These are phyloP conservation scores for Melampsora americana DNA, from an alignment of 1,284 basidiomycete species.

Conservation along the genomic window DNA sequence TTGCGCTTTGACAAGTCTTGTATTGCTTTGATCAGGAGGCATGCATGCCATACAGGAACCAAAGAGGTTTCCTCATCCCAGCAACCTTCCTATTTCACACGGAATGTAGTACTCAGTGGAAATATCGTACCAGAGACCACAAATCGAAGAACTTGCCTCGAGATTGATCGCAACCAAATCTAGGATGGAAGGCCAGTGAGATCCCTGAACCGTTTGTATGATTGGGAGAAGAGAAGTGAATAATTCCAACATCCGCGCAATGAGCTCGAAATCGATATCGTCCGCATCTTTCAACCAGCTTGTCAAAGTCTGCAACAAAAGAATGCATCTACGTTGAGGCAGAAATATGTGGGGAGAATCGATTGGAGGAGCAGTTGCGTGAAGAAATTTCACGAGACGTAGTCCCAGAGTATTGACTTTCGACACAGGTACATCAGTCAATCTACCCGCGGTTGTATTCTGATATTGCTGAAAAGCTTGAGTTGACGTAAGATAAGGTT, in stretches of 20 bases:
- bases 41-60: constrained; percentile 24
- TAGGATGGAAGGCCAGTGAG: constrained; percentile 88
- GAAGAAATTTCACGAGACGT: constrained; percentile 67
- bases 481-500: constrained; percentile 65
- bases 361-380: constrained; percentile 69
- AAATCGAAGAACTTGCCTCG: constrained; percentile 62
- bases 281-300: constrained; percentile 75
- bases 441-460: constrained; percentile 78
- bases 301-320: constrained; percentile 80
- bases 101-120: neutral
- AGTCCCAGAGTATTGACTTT: constrained; percentile 70
- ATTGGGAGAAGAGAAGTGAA: constrained; percentile 78
- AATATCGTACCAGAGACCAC: neutral
- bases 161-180: constrained; percentile 84
- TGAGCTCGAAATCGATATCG: constrained; percentile 65
- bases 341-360: constrained; percentile 81
- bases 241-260: constrained; percentile 70
- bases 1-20: constrained; percentile 41
- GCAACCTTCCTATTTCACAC: constrained; percentile 23
- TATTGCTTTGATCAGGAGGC: constrained; percentile 32
- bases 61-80: constrained; percentile 43
- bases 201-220: constrained; percentile 77
- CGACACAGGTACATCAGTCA: constrained; percentile 66
- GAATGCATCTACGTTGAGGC: constrained; percentile 79
- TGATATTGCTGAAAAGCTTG: constrained; percentile 74